Evolutionary conservation across 495 filamentous ascomycete species (phyloP).

Genomic region (Penicillium nucicola): DNA sequence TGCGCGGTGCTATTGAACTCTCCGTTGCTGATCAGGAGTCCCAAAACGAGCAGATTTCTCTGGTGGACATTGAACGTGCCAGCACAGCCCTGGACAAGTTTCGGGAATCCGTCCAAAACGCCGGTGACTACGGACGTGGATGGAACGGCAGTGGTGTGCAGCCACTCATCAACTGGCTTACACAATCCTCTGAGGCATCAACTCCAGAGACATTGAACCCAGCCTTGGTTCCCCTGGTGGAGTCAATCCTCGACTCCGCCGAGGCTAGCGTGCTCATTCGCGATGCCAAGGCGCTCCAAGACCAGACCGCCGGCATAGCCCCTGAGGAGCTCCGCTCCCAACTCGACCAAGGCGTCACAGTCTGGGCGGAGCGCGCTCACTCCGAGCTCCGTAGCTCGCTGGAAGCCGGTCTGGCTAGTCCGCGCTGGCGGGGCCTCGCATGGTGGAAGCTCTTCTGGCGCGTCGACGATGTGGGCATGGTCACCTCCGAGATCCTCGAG

Average conservation of each 20-base stretch:
- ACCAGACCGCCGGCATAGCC: slow-evolving; percentile 32
- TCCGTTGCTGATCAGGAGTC: slow-evolving; percentile 31
- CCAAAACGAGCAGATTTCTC: slow-evolving; percentile 28
- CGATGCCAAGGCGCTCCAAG: slow-evolving; percentile 38
- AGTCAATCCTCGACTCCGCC: slow-evolving; percentile 61
- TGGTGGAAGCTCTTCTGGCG: slow-evolving; percentile 98
- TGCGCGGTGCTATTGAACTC: slow-evolving; percentile 57
- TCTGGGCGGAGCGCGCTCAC: slow-evolving; percentile 78
- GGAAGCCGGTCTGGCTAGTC: slow-evolving; percentile 65
- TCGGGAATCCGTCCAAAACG: slow-evolving; percentile 64
- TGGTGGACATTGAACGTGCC: slow-evolving; percentile 55
- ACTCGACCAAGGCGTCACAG: slow-evolving; percentile 56
- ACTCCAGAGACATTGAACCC: slow-evolving; percentile 50
- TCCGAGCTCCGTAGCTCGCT: slow-evolving; percentile 77
- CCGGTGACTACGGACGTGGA: slow-evolving; percentile 63
- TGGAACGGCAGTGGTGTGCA: slow-evolving; percentile 73
- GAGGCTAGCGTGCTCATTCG: slow-evolving; percentile 50
- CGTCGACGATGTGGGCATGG: slow-evolving; percentile 83
- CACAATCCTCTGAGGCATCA: slow-evolving; percentile 41
- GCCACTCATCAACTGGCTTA: slow-evolving; percentile 64
- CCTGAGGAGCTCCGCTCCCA: slow-evolving; percentile 39
- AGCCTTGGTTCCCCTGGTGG: slow-evolving; percentile 61
- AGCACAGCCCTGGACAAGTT: slow-evolving; percentile 60
- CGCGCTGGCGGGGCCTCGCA: slow-evolving; percentile 67
- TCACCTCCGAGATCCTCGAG: slow-evolving; percentile 72